Base-by-base conservation (phyloP, 2,329 filamentous ascomycete genomes). In the Apiospora koreana region DNA sequence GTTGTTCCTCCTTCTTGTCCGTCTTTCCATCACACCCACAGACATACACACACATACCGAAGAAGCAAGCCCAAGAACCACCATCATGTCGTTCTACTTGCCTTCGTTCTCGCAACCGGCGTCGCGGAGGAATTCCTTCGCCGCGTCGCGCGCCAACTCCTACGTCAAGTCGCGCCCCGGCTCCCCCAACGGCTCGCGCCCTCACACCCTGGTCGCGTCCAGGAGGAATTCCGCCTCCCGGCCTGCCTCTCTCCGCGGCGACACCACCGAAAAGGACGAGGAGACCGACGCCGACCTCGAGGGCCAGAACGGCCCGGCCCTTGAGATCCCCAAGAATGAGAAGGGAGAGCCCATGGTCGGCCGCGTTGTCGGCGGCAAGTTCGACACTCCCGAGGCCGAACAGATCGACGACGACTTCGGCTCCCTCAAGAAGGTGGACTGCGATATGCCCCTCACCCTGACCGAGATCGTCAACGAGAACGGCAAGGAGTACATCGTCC, bases 391-490 rank as follows among this genome's bases (percentile, higher is more conserved):
- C 21, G 73, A 77, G 35, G 74, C 79, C 67, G 79, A 78, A 64
- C 76, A 78, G 28, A 73, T 77, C n/a, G 77, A 78, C 70, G 67
- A 74, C 10, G 78, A 80, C 12, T 74, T 80, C 71, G 82, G 81
- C 35, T 77, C 77, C 41, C 73, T 84, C 54, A 79, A 79, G 65
- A 80, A 83, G 65, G 81, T 87, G 48, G 81, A 86, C 58, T 78
- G 84, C 71, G 85, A 87, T 71, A 79, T 87, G 72, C 85, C 85
- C 10, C 79, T 86, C 28, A 87, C 85, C 6, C 72, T 82, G 46
- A 84, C 82, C 9, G 81, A 84, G 69, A 74, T 80, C 2, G 79
- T 80, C n/a, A 70, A 79, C 58, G 78, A 84, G 65, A 77, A 86
- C 71, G 84, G 79, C 69, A 79, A 83, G 65, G 80, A 86, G 67